Evolutionary conservation across 139 green algal species (phyloP).

Genomic region (Deuterostichococcus epilithicus): DNA sequence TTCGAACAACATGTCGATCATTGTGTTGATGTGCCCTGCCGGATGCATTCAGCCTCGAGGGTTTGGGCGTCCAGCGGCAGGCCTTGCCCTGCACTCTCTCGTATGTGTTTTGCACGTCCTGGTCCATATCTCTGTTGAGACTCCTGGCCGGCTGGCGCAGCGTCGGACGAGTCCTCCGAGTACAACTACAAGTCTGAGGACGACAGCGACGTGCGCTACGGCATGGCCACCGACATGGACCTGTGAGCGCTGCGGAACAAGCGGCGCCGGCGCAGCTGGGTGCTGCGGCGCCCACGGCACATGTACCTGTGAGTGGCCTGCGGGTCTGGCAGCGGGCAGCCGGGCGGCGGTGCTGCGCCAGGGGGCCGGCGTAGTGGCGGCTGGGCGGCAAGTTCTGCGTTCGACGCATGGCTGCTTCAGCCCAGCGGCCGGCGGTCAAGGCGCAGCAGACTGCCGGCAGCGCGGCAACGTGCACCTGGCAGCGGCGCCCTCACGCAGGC

Average conservation of each 20-base stretch:
- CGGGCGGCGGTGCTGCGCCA: too few species aligned
- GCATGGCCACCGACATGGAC: slow-evolving; percentile 77
- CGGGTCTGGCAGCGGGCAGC: too few species aligned
- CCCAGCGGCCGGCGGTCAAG: too few species aligned
- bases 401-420: too few species aligned
- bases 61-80: background rate
- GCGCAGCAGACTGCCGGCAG: too few species aligned
- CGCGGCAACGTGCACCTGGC: too few species aligned
- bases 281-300: too few species aligned
- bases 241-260: slow-evolving; percentile 23
- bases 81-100: background rate
- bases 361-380: too few species aligned
- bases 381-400: too few species aligned
- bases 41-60: background rate
- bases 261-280: too few species aligned
- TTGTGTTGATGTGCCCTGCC: background rate
- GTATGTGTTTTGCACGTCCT: background rate
- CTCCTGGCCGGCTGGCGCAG: background rate
- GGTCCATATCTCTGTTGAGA: background rate
- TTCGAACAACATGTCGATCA: background rate
- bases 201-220: slow-evolving; percentile 43
- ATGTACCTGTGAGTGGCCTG: too few species aligned
- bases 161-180: slow-evolving; percentile 44
- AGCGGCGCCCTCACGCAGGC: too few species aligned
- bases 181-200: slow-evolving; percentile 63